Conservation (phyloP, 495 filamentous ascomycete species). For the Penicillium soppii region DNA sequence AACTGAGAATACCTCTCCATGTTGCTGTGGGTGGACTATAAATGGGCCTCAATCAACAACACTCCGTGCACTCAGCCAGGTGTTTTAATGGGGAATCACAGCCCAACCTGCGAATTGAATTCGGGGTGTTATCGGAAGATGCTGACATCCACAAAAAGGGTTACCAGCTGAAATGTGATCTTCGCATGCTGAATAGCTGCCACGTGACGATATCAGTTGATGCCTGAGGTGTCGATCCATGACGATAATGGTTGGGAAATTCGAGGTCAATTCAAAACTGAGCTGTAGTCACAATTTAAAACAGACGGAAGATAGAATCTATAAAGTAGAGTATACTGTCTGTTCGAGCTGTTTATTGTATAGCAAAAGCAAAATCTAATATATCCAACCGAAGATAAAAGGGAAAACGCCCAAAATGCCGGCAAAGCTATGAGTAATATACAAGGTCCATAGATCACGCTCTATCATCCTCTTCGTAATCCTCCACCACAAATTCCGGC, state of each 20-base stretch:
- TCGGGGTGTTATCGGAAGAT: not conserved
- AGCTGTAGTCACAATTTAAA: no score
- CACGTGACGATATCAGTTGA: not conserved
- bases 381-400: not conserved
- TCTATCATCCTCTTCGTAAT: slow-evolving; percentile 19
- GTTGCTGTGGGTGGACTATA: not conserved
- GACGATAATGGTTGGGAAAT: not conserved
- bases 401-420: not conserved
- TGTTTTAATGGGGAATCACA: not conserved
- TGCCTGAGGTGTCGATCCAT: slow-evolving; percentile 1
- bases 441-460: slow-evolving; percentile 15
- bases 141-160: not conserved
- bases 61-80: not conserved
- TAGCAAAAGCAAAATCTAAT: not conserved
- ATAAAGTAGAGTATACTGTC: no score
- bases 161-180: slow-evolving; percentile 1
- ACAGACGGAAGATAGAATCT: no score
- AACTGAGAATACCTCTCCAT: slow-evolving; percentile 99
- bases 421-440: slow-evolving; percentile 14
- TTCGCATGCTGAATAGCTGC: slow-evolving; percentile 1
- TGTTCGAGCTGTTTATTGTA: no score
- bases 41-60: not conserved
- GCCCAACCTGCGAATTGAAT: not conserved
- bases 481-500: slow-evolving; percentile 26
- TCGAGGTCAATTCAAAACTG: no score